Evolutionary conservation across 2,329 filamentous ascomycete genomes (phyloP), one percentile per base, ranked within the genome.

Genomic region (Sordariomycetes sp.): DNA sequence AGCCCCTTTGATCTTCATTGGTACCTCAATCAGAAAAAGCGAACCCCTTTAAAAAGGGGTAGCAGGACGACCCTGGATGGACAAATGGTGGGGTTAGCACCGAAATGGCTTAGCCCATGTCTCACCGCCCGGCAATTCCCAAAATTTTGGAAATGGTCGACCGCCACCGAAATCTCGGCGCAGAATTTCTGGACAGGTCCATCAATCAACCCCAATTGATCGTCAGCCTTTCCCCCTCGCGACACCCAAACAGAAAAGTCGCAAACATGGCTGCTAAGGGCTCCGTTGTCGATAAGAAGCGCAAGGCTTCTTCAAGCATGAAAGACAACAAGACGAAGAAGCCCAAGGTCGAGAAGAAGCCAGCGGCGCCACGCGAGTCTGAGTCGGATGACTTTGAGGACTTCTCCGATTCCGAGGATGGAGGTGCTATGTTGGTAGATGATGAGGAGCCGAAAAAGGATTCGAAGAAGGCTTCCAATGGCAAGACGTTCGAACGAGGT

Each of bases 331-430:
- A 59, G 36, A 44, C 52, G 25, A 48, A 55, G 37, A 53, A 54
- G 42, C 28, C 42, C 14, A 40, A 39, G 37, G 45, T 46, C 16
- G 46, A 50, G 45, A 58, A 40, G 46, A 57, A 34, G 56, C 55
- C 17, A 54, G 59, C 39, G 55, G 63, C 61, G 30, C 58, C 57
- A 20, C 57, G 25, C 11, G 24, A 60, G 12, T 54, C 64, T 33
- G 57, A 54, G 30, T 55, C 57, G 33, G 62, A 66, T 38, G 58
- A 61, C 33, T 54, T 61, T 39, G 56, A 59, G 30, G 59, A 64
- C 32, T 59, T 53, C 36, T 71, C 69, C 4, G 69, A 73, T 34
- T 61, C 59, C 12, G 72, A 72, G 8, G 69, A 73, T 39, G 71
- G 71, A 7, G 71, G 72, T 32, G 71, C 58, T 17, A 51, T 59